phyloP scores from a whole-genome alignment of 805 yeast genomes.

The Vanderwaltozyma verrucispora region DNA sequence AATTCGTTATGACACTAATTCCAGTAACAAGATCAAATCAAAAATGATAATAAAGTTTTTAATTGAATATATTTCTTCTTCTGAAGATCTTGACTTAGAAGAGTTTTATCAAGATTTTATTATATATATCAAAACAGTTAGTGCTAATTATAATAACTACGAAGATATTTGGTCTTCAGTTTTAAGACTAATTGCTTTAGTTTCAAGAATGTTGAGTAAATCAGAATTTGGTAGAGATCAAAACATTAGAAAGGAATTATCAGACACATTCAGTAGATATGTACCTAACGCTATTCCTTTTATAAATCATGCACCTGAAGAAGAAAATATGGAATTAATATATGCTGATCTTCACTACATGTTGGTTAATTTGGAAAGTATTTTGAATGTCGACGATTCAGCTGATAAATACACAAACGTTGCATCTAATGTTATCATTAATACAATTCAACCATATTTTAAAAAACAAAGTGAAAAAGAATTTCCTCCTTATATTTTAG shows the following conservation, averaged over 20 bases:
- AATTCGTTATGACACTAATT: constrained; percentile 28
- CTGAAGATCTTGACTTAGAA: constrained; percentile 66
- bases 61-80: constrained; percentile 46
- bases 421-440: constrained; percentile 37
- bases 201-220: constrained; percentile 46
- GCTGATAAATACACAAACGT: constrained; percentile 41
- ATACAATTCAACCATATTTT: constrained; percentile 41
- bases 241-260: constrained; percentile 44
- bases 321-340: constrained; percentile 3
- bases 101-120: constrained; percentile 61
- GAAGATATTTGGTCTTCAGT: constrained; percentile 41
- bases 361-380: constrained; percentile 11
- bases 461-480: constrained; percentile 30
- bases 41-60: constrained; percentile 41
- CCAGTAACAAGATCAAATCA: constrained; percentile 30
- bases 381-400: constrained; percentile 19
- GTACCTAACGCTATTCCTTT: constrained; percentile 24
- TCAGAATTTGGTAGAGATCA: constrained; percentile 52
- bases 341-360: constrained; percentile 2
- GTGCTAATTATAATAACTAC: constrained; percentile 39
- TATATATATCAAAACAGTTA: constrained; percentile 49
- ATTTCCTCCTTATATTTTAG: constrained; percentile 34
- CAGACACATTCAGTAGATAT: constrained; percentile 34
- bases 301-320: not conserved
- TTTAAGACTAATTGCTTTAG: constrained; percentile 39